These are phyloP conservation scores for Tolypocladium guangdongense DNA, from an alignment of 2,329 filamentous ascomycete genomes.

Conservation along the genomic window DNA sequence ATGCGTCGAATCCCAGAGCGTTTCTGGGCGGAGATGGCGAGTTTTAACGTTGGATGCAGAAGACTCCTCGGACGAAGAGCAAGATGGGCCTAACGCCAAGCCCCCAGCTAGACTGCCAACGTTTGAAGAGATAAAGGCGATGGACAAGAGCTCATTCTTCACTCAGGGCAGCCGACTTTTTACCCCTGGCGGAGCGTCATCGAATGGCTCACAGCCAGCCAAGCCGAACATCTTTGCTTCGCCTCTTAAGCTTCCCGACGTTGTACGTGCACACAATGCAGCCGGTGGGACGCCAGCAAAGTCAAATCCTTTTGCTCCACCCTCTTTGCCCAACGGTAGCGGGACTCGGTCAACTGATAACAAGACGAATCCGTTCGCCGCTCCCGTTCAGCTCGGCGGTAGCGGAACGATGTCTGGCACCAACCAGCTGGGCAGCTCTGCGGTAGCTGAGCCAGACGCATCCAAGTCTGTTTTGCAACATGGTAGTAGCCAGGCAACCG, in stretches of 20 bases:
- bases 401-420: neutral
- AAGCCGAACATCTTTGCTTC: conserved; percentile 6
- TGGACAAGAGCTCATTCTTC: neutral
- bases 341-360: neutral
- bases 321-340: neutral
- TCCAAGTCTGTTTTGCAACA: neutral
- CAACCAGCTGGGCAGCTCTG: neutral
- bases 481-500: neutral
- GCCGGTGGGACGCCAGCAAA: neutral
- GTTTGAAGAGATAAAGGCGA: neutral
- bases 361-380: conserved; percentile 2
- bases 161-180: neutral
- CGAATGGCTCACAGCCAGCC: neutral
- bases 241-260: neutral
- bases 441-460: neutral
- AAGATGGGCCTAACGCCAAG: neutral
- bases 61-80: neutral
- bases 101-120: neutral
- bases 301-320: conserved; percentile 3
- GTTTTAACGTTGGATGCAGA: neutral
- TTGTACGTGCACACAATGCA: neutral
- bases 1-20: neutral
- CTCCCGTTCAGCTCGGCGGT: neutral
- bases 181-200: neutral
- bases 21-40: too few relatives aligned